A percentile compares a stretch with the other conserved stretches of the same genome.
These are phyloP conservation scores for Plasmodium inui DNA, from an alignment of 169 alveolate genomes.

Conservation along the genomic window DNA sequence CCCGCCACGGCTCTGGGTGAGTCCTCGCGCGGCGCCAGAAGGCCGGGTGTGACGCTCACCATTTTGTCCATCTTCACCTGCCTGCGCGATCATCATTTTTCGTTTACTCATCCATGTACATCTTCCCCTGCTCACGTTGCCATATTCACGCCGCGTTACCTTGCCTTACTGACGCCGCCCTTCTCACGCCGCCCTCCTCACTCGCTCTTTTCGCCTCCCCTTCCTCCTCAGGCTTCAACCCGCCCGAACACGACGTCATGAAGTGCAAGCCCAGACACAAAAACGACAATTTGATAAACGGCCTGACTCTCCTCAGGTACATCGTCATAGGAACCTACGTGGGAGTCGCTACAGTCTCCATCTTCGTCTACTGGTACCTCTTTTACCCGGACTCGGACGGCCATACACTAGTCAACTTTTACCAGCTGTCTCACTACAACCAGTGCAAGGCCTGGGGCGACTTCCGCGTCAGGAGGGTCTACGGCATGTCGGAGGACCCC, in stretches of 20 bases:
- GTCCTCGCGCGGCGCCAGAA: not conserved
- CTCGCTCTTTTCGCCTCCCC: not conserved
- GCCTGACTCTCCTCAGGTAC: constrained; percentile 95
- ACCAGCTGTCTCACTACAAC: constrained; percentile 89
- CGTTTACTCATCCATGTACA: too few relatives aligned
- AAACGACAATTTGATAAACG: constrained; percentile 95
- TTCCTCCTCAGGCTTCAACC: constrained; percentile 94
- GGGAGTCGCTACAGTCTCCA: constrained; percentile 98
- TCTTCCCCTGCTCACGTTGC: not conserved
- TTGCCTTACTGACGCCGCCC: not conserved
- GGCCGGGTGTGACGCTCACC: too few relatives aligned
- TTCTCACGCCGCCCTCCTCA: not conserved
- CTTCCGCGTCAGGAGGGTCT: constrained; percentile 85
- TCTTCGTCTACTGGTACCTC: constrained; percentile 95
- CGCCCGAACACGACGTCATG: constrained; percentile 99
- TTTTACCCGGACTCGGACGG: constrained; percentile 92
- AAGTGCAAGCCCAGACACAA: constrained; percentile 96
- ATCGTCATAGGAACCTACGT: constrained; percentile 97
- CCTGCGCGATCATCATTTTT: too few relatives aligned
- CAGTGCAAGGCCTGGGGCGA: constrained; percentile 91
- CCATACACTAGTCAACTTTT: constrained; percentile 93
- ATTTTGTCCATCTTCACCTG: too few relatives aligned
- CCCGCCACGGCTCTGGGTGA: constrained; percentile 98
- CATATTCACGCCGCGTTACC: not conserved
- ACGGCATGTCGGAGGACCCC: constrained; percentile 91